These are phyloP conservation scores for Metarhizium brunneum DNA, from an alignment of 2,329 filamentous ascomycete species.

Conservation along the genomic window DNA sequence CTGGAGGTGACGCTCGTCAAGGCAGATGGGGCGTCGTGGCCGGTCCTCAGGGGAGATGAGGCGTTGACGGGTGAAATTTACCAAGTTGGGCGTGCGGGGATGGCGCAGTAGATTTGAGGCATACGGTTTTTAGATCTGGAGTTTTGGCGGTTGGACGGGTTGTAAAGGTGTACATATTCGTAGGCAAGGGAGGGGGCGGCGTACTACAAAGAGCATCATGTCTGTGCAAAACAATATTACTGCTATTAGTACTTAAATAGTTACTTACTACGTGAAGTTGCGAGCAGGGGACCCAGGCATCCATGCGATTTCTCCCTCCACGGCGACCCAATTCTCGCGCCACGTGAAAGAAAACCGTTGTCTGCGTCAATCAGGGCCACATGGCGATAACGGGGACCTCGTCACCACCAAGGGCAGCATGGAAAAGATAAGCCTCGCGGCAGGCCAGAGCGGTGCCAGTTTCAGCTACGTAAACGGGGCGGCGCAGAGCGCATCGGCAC, in stretches of 20 bases:
- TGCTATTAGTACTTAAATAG: background rate
- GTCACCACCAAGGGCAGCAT: background rate
- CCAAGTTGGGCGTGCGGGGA: slow-evolving; percentile 73
- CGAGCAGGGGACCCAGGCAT: too few relatives aligned
- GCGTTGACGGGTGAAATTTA: slow-evolving; percentile 64
- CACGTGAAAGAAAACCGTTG: background rate
- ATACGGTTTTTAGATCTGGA: background rate
- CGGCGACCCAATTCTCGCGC: background rate
- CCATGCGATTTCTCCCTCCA: background rate
- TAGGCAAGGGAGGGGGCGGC: background rate
- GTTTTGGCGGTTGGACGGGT: background rate
- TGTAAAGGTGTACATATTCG: background rate
- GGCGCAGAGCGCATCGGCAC: background rate
- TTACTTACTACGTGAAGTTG: too few relatives aligned
- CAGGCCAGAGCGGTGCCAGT: slow-evolving; percentile 16
- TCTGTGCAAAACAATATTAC: background rate
- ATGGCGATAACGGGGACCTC: background rate
- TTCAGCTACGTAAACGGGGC: slow-evolving; percentile 26
- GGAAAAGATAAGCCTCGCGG: background rate
- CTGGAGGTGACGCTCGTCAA: slow-evolving; percentile 68
- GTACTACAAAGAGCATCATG: background rate
- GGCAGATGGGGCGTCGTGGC: slow-evolving; percentile 73
- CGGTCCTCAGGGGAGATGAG: slow-evolving; percentile 74
- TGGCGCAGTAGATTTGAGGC: slow-evolving; percentile 4
- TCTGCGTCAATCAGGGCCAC: background rate